Evolutionary conservation across 2,329 filamentous ascomycete species (phyloP).

Genomic region (Trichoderma sp.): DNA sequence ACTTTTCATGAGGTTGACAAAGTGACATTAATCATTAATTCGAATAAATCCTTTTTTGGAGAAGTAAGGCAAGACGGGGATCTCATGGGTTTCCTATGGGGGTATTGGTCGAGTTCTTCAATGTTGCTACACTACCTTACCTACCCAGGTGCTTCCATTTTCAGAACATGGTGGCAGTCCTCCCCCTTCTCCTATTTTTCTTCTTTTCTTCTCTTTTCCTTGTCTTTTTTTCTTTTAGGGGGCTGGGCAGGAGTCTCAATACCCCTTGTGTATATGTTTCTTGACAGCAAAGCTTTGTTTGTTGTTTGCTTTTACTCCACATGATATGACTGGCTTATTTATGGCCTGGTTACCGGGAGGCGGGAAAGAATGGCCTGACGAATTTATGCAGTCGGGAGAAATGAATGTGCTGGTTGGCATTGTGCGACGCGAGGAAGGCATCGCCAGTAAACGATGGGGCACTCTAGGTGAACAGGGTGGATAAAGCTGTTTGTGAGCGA

Average conservation of each 20-base stretch:
- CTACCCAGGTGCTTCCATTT: slow-evolving; percentile 1
- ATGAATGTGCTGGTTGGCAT: slow-evolving; percentile 23
- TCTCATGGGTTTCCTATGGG: neutral
- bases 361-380: slow-evolving; percentile 26
- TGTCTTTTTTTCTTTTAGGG: neutral
- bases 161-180: slow-evolving; percentile 16
- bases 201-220: neutral
- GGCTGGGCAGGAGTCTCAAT: slow-evolving; percentile 27
- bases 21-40: slow-evolving; percentile 26
- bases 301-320: slow-evolving; percentile 18
- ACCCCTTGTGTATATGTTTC: slow-evolving; percentile 28
- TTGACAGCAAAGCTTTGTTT: slow-evolving; percentile 8
- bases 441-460: neutral
- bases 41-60: neutral
- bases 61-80: neutral
- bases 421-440: slow-evolving; percentile 3
- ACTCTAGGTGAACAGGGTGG: neutral
- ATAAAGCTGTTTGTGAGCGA: slow-evolving; percentile 6
- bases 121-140: neutral
- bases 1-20: slow-evolving; percentile 49
- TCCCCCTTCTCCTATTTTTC: slow-evolving; percentile 6
- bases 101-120: neutral
- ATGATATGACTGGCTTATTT: slow-evolving; percentile 16
- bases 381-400: slow-evolving; percentile 28
- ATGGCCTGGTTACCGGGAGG: slow-evolving; percentile 6